These are phyloP conservation scores for Penicillium sp. DNA, from an alignment of 2,329 filamentous ascomycete species.

Conservation along the genomic window DNA sequence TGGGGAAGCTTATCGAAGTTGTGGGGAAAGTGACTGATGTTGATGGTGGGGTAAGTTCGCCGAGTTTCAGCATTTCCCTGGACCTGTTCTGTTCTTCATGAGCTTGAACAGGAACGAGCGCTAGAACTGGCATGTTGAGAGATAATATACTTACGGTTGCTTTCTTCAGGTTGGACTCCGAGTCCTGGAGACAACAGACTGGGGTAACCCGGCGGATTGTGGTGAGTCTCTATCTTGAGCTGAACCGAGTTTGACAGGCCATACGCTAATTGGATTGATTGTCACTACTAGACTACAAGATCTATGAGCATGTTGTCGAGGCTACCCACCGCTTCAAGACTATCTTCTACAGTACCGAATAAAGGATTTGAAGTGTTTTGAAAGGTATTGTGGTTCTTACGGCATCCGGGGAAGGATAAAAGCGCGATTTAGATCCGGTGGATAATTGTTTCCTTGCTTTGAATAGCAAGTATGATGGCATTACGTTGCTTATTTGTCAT, in stretches of 20 bases:
- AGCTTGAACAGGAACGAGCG: neutral
- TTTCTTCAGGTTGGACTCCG: conserved; percentile 33
- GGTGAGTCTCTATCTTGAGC: conserved; percentile 28
- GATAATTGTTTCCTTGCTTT: neutral
- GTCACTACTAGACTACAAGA: conserved; percentile 63
- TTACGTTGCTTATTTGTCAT: neutral
- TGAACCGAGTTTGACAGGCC: neutral
- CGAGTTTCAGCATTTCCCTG: neutral
- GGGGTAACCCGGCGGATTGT: conserved; percentile 41
- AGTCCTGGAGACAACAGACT: conserved; percentile 44
- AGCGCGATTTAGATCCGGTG: neutral
- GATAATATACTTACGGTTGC: conserved; percentile 5
- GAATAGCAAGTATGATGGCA: neutral
- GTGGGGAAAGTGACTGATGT: conserved; percentile 47
- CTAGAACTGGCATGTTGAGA: neutral
- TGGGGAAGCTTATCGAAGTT: conserved; percentile 48
- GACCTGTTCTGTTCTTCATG: neutral
- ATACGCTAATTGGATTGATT: neutral
- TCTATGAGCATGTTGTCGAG: conserved; percentile 78
- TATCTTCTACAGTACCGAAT: conserved; percentile 68
- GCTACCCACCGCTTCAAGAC: conserved; percentile 77
- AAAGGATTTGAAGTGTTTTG: neutral
- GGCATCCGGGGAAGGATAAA: neutral
- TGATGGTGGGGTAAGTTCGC: conserved; percentile 38
- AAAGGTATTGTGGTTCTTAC: neutral